phyloP scores from a whole-genome alignment of 2,329 filamentous ascomycete species.

The Rosellinia necatrix region DNA sequence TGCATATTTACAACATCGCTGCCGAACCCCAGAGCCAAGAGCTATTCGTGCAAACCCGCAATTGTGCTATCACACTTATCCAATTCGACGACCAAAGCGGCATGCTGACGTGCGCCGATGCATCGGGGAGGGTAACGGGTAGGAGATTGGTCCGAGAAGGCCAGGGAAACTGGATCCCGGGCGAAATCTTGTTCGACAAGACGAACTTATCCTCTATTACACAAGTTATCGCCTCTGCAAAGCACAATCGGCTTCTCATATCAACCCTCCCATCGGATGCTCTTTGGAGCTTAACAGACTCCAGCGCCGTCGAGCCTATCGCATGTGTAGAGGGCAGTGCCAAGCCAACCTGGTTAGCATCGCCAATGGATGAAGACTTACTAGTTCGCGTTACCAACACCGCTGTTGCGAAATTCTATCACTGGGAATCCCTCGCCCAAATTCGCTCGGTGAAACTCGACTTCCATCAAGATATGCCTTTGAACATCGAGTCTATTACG shows the following conservation, averaged over 20 bases:
- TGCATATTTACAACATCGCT: slow-evolving; percentile 28
- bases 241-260: slow-evolving; percentile 5
- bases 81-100: slow-evolving; percentile 25
- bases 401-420: neutral
- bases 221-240: slow-evolving; percentile 1
- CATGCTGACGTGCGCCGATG: slow-evolving; percentile 26
- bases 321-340: neutral
- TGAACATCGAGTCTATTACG: neutral
- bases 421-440: neutral
- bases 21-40: slow-evolving; percentile 17
- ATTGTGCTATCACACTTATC: slow-evolving; percentile 18
- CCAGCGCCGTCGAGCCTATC: neutral
- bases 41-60: slow-evolving; percentile 23
- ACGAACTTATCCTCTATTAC: neutral
- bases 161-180: neutral
- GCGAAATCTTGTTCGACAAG: slow-evolving; percentile 4
- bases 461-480: neutral
- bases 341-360: neutral
- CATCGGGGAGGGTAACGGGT: slow-evolving; percentile 7
- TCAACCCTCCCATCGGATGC: neutral
- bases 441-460: neutral
- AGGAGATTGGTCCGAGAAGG: neutral
- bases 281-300: neutral
- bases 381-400: neutral
- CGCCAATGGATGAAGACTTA: neutral